A percentile compares a stretch with the other conserved stretches of the same genome.
These are phyloP conservation scores for Hydrangea macrophylla DNA, from an alignment of 148 eudicot genomes.

Conservation along the genomic window DNA sequence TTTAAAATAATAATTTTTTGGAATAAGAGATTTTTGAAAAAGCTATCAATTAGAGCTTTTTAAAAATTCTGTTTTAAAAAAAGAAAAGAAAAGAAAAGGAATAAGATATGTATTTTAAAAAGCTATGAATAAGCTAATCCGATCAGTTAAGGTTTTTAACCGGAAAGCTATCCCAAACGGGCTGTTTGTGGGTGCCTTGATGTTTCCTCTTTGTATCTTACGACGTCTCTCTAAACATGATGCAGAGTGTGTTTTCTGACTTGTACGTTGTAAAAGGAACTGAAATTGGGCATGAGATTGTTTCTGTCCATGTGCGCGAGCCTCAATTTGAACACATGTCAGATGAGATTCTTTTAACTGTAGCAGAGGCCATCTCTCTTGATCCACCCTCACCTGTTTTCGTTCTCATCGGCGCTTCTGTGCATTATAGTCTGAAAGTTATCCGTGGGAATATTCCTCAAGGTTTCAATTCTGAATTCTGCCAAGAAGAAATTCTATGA, in stretches of 20 bases:
- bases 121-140: too few species aligned
- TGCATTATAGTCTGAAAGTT: slow-evolving; percentile 66
- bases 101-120: too few species aligned
- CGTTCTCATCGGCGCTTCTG: slow-evolving; percentile 79
- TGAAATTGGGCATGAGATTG: slow-evolving; percentile 81
- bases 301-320: slow-evolving; percentile 75
- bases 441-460: slow-evolving; percentile 75
- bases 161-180: too few species aligned
- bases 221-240: not conserved
- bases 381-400: slow-evolving; percentile 91
- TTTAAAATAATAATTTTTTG: too few species aligned
- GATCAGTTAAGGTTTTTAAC: too few species aligned
- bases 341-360: slow-evolving; percentile 77
- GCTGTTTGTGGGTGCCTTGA: not conserved
- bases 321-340: slow-evolving; percentile 47
- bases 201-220: slow-evolving; percentile 13
- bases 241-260: slow-evolving; percentile 80
- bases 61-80: too few species aligned
- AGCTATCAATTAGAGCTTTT: too few species aligned
- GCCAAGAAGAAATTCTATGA: not conserved
- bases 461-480: slow-evolving; percentile 28
- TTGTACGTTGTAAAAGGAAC: slow-evolving; percentile 76
- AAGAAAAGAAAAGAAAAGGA: too few species aligned
- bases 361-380: slow-evolving; percentile 93
- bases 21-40: too few species aligned